Percentiles rank a stretch among this genome's conserved stretches.
Evolutionary conservation across 169 alveolate genomes (phyloP).

Genomic region (Blepharisma undulans): DNA sequence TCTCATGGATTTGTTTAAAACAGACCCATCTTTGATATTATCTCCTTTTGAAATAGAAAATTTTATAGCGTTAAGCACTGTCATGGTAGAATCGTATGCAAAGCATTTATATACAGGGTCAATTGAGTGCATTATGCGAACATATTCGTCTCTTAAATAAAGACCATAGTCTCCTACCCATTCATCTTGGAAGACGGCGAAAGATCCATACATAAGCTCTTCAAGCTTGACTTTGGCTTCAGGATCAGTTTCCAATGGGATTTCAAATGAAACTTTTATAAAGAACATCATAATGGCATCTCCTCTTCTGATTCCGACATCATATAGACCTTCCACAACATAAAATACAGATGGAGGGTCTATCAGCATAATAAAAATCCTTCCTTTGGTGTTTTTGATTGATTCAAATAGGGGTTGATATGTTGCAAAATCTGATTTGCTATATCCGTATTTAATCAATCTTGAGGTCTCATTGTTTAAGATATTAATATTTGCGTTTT

Average conservation of each 20-base stretch:
- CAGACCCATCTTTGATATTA: not conserved
- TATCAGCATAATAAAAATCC: not conserved
- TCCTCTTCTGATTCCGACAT: conserved; percentile 14
- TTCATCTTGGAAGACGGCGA: not conserved
- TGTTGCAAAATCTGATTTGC: not conserved
- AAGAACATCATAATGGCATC: not conserved
- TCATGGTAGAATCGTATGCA: not conserved
- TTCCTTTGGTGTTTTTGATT: not conserved
- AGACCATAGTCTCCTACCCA: not conserved
- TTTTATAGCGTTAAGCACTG: not conserved
- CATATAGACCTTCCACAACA: conserved; percentile 27
- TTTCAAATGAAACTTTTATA: not conserved
- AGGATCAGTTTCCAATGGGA: not conserved
- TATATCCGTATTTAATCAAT: not conserved
- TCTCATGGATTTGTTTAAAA: not conserved
- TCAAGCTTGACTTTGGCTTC: not conserved
- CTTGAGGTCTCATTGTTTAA: not conserved
- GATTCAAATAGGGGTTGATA: not conserved
- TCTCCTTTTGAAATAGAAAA: not conserved
- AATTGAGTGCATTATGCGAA: not conserved
- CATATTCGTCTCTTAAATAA: not conserved
- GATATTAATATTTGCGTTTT: not conserved
- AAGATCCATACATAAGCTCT: not conserved
- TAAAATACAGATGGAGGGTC: not conserved
- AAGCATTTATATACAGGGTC: not conserved